Base-by-base conservation (phyloP, 2,329 filamentous ascomycete species). In the Botryotinia calthae region DNA sequence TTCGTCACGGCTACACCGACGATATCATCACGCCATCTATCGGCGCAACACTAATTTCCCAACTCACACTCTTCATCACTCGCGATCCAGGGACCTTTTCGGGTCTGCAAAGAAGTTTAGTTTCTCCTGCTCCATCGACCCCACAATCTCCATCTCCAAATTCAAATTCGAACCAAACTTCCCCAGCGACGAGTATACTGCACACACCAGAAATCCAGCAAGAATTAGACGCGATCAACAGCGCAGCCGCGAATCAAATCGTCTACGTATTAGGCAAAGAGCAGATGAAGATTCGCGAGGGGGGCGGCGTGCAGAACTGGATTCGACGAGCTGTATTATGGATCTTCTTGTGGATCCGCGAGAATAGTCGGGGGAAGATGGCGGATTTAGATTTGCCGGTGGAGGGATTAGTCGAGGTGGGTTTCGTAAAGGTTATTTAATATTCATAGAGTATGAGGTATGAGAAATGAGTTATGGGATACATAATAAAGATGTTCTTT, bases 1-100 rank as follows among this genome's bases (percentile, higher is more conserved):
- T 93, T 2, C 87, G 91, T 20, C 90, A 93, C 78, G 92, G 92
- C 1, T 94, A 91, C 80, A 91, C 88, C 81, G 92, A 94, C 76
- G 87, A 91, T 74, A 86, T 93, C 42, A 85, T 94, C 63, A 90
- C 87, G 0, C 87, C 87, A 0, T 87, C 92, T 73, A 84, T 94
- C 10, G 90, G 85, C 0, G 82, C 84, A 1, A 79, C 91, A 2
- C 85, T 93, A 44, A 86, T 87, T 70, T 78, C 90, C 71, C 86
- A 92, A 73, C 82, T 92, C 34, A 84, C 85, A 46, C 79, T 83
- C 12, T 87, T 84, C 73, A 81, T 90, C 44, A 82, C 85, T 0
- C 80, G 82, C 59, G 77, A 78, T 78, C 81, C 63, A 76, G 81
- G 59, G 75, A 77, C 66, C 7, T 65, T 61, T 14, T 73, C 58